Conservation (phyloP, 768 basidiomycete species). For the Suillus plorans region DNA sequence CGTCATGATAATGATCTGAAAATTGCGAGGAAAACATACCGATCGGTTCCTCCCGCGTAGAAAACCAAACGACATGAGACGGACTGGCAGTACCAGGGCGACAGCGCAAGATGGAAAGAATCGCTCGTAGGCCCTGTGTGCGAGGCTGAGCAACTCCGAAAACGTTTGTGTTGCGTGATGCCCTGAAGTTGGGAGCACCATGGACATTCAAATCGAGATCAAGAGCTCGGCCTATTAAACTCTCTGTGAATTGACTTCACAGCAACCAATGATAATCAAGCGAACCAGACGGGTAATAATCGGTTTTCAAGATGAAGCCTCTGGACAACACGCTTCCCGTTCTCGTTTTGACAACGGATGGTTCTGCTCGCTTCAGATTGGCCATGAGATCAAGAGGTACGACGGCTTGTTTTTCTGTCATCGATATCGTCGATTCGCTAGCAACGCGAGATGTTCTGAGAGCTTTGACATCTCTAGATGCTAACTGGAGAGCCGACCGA, state of each 20-base stretch:
- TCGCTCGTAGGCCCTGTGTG: constrained; percentile 85
- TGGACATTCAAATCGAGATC: constrained; percentile 90
- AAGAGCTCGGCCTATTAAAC: constrained; percentile 68
- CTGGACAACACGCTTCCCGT: constrained; percentile 81
- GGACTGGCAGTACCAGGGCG: constrained; percentile 61
- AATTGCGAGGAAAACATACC: constrained; percentile 45
- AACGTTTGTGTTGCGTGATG: constrained; percentile 82
- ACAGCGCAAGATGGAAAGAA: constrained; percentile 81
- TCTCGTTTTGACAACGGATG: constrained; percentile 80
- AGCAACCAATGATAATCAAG: constrained; percentile 4
- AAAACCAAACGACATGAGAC: constrained; percentile 91
- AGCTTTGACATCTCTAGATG: not conserved
- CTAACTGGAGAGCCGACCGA: constrained; percentile 11
- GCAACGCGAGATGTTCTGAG: constrained; percentile 1
- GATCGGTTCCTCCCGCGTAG: constrained; percentile 93
- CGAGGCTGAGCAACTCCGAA: constrained; percentile 97
- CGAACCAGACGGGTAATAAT: constrained; percentile 78
- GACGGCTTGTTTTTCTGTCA: constrained; percentile 12
- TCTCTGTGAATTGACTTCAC: constrained; percentile 8
- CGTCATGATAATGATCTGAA: not conserved
- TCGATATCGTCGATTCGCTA: constrained; percentile 4
- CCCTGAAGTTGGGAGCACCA: constrained; percentile 94
- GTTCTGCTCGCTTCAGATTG: constrained; percentile 62
- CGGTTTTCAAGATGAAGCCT: constrained; percentile 94
- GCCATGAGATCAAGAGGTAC: constrained; percentile 59